phyloP scores from a whole-genome alignment of 805 yeast genomes.

The Candida tammaniensis region DNA sequence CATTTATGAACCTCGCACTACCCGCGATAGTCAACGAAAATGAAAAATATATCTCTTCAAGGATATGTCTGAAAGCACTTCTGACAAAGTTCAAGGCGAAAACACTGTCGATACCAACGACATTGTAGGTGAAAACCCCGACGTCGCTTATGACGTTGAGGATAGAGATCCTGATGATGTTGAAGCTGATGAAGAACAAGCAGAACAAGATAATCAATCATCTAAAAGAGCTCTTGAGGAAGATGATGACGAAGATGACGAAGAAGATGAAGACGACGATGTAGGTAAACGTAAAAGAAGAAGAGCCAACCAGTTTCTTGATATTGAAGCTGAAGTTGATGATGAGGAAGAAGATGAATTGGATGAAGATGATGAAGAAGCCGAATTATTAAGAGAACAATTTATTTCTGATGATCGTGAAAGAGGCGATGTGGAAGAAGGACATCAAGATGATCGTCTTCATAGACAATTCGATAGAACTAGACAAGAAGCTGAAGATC shows the following conservation, averaged over 20 bases:
- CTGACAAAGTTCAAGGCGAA: no score
- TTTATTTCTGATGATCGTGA: constrained; percentile 72
- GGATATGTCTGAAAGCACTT: no score
- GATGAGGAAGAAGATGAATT: constrained; percentile 94
- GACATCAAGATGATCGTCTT: constrained; percentile 63
- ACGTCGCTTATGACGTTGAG: constrained; percentile 12
- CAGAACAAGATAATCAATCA: constrained; percentile 15
- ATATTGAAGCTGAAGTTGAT: constrained; percentile 98
- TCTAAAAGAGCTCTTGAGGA: constrained; percentile 44
- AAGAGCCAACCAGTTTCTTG: constrained; percentile 80
- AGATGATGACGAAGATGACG: constrained; percentile 50
- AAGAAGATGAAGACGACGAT: constrained; percentile 49
- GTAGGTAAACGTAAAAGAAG: constrained; percentile 48
- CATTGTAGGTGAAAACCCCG: no score
- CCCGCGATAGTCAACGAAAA: no score
- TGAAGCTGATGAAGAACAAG: constrained; percentile 14
- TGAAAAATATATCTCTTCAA: no score
- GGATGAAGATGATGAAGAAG: constrained; percentile 86
- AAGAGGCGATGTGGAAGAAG: constrained; percentile 48
- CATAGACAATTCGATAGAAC: constrained; percentile 91
- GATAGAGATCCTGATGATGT: constrained; percentile 16
- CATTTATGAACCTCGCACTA: no score
- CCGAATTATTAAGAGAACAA: constrained; percentile 82
- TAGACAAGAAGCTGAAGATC: constrained; percentile 82
- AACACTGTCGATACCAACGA: no score